These are phyloP conservation scores for Cladosporium sp. DNA, from an alignment of 2,329 filamentous ascomycete species.

Conservation along the genomic window DNA sequence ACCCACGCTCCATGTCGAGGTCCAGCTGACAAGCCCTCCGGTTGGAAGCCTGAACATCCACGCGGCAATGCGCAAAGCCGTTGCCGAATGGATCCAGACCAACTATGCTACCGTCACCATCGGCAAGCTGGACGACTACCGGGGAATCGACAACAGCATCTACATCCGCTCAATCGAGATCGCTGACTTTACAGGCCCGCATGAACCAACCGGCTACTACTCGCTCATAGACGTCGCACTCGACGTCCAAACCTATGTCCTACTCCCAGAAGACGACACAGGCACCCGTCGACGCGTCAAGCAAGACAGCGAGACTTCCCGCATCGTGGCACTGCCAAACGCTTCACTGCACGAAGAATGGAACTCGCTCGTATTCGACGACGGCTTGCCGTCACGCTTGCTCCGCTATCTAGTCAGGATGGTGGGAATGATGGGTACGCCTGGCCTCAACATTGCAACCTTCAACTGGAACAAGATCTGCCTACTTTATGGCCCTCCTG, in stretches of 20 bases:
- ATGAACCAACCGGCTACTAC: slow-evolving; percentile 20
- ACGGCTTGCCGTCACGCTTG: slow-evolving; percentile 38
- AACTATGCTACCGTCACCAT: slow-evolving; percentile 15
- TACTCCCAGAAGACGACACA: slow-evolving; percentile 27
- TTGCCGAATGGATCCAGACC: slow-evolving; percentile 31
- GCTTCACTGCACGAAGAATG: slow-evolving; percentile 39
- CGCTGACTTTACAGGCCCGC: slow-evolving; percentile 36
- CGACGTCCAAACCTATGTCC: slow-evolving; percentile 41
- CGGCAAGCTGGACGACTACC: slow-evolving; percentile 22
- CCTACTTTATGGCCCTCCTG: slow-evolving; percentile 42
- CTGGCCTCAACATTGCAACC: slow-evolving; percentile 33
- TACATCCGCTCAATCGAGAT: slow-evolving; percentile 35
- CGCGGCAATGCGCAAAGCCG: slow-evolving; percentile 33
- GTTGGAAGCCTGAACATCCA: slow-evolving; percentile 1
- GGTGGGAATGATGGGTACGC: slow-evolving; percentile 33
- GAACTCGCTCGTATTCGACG: slow-evolving; percentile 44
- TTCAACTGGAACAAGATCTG: slow-evolving; percentile 45
- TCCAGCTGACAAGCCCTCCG: slow-evolving; percentile 24
- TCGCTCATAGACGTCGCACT: slow-evolving; percentile 33
- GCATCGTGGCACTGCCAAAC: slow-evolving; percentile 35
- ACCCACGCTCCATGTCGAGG: slow-evolving; percentile 38
- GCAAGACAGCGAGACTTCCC: slow-evolving; percentile 25
- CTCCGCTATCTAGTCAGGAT: slow-evolving; percentile 37
- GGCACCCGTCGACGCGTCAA: slow-evolving; percentile 22
- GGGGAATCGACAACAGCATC: slow-evolving; percentile 22